Evolutionary conservation across 805 yeast genomes (phyloP), one percentile per base, ranked within the genome.

Genomic region (Kuraishia floccosa): DNA sequence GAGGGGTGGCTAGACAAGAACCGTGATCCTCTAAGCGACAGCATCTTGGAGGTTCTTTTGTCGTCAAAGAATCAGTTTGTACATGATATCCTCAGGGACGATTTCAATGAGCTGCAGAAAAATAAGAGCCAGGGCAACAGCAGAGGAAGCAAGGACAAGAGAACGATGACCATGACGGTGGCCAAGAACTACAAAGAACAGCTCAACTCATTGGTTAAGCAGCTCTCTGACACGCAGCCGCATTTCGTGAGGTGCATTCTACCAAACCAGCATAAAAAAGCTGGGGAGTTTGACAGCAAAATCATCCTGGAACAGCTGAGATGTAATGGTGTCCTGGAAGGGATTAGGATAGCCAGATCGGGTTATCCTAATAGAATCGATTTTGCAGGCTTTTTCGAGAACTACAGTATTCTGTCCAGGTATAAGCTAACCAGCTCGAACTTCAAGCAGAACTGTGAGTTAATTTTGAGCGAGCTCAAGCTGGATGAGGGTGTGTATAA

Each of bases 251-350:
- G 99, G 43, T 91, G 99, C 52, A 91, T 91, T 28, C 60, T 91
- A 28, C 99, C 99, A 6, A 91, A 91, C 48, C 71, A 72, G 36
- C 60, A 68, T 27, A 87, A 89, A 49, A 63, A 63, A 30, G 74
- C 96, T 0, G 71, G 70, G 26, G 58, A 63, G 24, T 81, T 91
- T 44, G 85, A 84, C 43, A 84, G 79, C 42, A 58, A 56, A 19
- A 58, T 91, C 16, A 94, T 91, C 6, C 59, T 91, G 27, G 89
- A 82, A 31, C 99, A 91, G 56, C 63, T 91, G 38, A 66, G 96
- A 39, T 91, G 97, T 48, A 91, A 91, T 48, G 99, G 99, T 68
- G 99, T 91, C 11, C 58, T 91, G 31, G 99, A 91, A 62, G 99
- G 99, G 38, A 91, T 91, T 19, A 69, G 98, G 53, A 91, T 91